Evolutionary conservation across 306 rosid genomes (phyloP).

Genomic region (Hippophae rhamnoides): DNA sequence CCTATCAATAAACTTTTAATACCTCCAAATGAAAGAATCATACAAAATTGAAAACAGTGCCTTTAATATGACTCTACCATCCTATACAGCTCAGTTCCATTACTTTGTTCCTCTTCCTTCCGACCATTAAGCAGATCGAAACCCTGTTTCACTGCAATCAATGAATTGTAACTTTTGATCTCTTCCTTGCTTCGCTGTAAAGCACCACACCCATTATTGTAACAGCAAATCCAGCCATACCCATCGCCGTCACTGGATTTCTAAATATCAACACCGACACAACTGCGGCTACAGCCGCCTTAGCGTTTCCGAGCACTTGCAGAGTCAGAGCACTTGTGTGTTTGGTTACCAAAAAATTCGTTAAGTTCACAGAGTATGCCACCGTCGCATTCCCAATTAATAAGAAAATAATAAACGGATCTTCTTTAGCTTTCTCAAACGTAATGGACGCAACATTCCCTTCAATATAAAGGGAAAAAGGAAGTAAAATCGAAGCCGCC

Average conservation of each 20-base stretch:
- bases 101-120: constrained; percentile 8
- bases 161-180: constrained; percentile 57
- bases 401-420: constrained; percentile 51
- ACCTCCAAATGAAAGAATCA: background rate
- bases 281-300: constrained; percentile 81
- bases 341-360: constrained; percentile 84
- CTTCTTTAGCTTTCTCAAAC: constrained; percentile 42
- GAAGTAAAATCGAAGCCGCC: constrained; percentile 65
- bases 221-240: constrained; percentile 64
- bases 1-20: constrained; percentile 17
- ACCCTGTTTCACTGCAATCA: constrained; percentile 17
- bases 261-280: constrained; percentile 84
- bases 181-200: constrained; percentile 85
- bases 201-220: constrained; percentile 86
- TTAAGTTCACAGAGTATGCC: constrained; percentile 91
- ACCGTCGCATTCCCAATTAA: constrained; percentile 81
- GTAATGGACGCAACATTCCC: constrained; percentile 53
- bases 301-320: constrained; percentile 89
- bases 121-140: constrained; percentile 7
- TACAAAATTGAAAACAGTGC: too few species aligned
- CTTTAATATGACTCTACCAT: constrained; percentile 12
- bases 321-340: constrained; percentile 86
- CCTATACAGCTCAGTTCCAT: constrained; percentile 28
- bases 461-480: constrained; percentile 68
- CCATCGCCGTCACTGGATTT: constrained; percentile 86